These are phyloP conservation scores for Fallopia convolvulus DNA, from an alignment of 148 eudicot genomes.

Conservation along the genomic window DNA sequence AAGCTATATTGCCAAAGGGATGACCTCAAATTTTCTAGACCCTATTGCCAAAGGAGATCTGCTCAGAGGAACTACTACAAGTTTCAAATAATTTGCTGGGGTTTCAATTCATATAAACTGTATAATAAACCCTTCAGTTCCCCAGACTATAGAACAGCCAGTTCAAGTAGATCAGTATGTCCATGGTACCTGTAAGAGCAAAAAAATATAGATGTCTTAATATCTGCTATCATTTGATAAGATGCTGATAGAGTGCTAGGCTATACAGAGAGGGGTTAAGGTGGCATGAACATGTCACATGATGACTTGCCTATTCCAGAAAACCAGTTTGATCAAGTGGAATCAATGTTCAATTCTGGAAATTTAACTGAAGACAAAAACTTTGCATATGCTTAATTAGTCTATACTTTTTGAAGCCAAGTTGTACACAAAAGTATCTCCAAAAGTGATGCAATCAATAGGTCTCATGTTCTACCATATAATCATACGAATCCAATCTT, in stretches of 20 bases:
- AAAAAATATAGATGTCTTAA: neutral
- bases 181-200: conserved; percentile 37
- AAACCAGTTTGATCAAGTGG: neutral
- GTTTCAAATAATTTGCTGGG: conserved; percentile 11
- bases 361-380: neutral
- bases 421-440: neutral
- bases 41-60: conserved; percentile 46
- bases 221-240: conserved; percentile 6
- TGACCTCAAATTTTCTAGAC: neutral
- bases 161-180: conserved; percentile 22
- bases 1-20: conserved; percentile 18
- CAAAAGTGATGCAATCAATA: neutral
- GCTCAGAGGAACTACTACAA: conserved; percentile 15
- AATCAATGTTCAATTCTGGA: neutral
- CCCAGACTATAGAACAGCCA: conserved; percentile 25
- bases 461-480: neutral
- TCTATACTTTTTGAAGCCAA: neutral
- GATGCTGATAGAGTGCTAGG: neutral
- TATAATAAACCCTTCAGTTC: conserved; percentile 14
- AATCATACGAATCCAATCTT: neutral
- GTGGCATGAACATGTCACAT: neutral
- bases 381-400: neutral
- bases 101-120: conserved; percentile 13
- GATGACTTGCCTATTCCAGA: neutral
- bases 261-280: neutral